Evolutionary conservation across 768 basidiomycete genomes (phyloP), one percentile per base, ranked within the genome.

Genomic region (Pholiota conissans): DNA sequence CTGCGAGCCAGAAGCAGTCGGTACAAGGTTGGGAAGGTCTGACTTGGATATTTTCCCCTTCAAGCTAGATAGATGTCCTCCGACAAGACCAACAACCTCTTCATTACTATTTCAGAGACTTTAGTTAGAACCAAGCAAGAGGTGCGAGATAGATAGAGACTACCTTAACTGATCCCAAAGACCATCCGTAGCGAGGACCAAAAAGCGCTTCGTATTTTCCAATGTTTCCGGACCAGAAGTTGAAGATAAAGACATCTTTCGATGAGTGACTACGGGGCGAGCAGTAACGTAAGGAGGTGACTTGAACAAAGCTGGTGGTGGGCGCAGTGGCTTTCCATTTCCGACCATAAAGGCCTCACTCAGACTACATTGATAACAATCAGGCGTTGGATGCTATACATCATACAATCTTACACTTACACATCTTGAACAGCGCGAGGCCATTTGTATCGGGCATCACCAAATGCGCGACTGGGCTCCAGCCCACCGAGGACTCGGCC

Each of bases 271-370:
- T 32, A 91, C 92, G 2, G 94, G 94, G 6, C 79, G 78, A 14
- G 94, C 85, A 29, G 82, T 95, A 22, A 96, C 93, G 71, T 96
- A 97, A n/a, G 94, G 94, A 2, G 94, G 94, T 3, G 95, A 93
- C 71, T 88, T 90, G 72, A 91, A 83, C 20, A 79, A 71, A 13
- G 81, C 53, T 13, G 87, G 89, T 2, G 86, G 74, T 6, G 80
- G 71, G 20, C 90, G 84, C 69, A 90, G 74, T 1, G 82, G 73
- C 56, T 75, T 75, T 42, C 80, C 79, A 65, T 81, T 89, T 52
- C 86, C 87, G 52, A 79, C 75, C 66, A 89, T 76, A 75, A 90
- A 91, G 18, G 84, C 85, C 57, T 84, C 77, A 63, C 79, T 84
- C 63, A 92, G 63, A 26, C 75, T 75, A 58, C 3, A 32, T 30